phyloP scores from a whole-genome alignment of 805 yeast genomes.

The Ogataea pini region DNA sequence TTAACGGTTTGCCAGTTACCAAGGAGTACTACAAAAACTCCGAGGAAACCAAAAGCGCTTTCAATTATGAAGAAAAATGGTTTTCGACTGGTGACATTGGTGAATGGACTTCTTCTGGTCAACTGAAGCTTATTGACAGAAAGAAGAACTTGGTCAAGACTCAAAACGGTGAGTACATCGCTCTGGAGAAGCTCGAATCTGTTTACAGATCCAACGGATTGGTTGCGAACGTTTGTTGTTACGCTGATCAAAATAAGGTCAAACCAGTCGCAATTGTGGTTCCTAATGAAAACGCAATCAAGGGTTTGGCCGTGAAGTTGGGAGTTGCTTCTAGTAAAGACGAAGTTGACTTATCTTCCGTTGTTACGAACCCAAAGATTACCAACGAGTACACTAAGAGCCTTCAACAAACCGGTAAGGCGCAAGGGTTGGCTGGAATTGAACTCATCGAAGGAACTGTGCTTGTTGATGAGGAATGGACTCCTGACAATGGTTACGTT shows the following conservation, averaged over 20 bases:
- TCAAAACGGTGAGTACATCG: slow-evolving; percentile 95
- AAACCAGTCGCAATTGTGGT: slow-evolving; percentile 91
- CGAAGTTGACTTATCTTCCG: slow-evolving; percentile 45
- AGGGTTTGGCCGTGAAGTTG: slow-evolving; percentile 57
- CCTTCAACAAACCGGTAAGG: slow-evolving; percentile 71
- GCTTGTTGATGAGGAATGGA: slow-evolving; percentile 90
- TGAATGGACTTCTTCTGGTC: slow-evolving; percentile 84
- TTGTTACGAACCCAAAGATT: slow-evolving; percentile 58
- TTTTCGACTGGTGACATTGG: slow-evolving; percentile 97
- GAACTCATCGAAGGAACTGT: slow-evolving; percentile 81
- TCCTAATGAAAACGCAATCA: slow-evolving; percentile 71
- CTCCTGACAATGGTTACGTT: slow-evolving; percentile 91
- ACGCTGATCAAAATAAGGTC: slow-evolving; percentile 84
- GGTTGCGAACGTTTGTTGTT: slow-evolving; percentile 84
- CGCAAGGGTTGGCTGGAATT: slow-evolving; percentile 80
- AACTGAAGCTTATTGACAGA: slow-evolving; percentile 84
- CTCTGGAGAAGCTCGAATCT: slow-evolving; percentile 91
- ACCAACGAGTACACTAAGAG: slow-evolving; percentile 53
- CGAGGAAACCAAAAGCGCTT: slow-evolving; percentile 74
- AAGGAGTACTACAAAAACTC: slow-evolving; percentile 81
- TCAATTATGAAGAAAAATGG: slow-evolving; percentile 83
- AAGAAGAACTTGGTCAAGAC: slow-evolving; percentile 96
- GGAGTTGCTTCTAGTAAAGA: slow-evolving; percentile 46
- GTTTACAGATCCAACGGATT: slow-evolving; percentile 79
- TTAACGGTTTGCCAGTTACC: slow-evolving; percentile 72